Conservation (phyloP, 768 basidiomycete genomes). For the Xerocomellus chrysenteron region DNA sequence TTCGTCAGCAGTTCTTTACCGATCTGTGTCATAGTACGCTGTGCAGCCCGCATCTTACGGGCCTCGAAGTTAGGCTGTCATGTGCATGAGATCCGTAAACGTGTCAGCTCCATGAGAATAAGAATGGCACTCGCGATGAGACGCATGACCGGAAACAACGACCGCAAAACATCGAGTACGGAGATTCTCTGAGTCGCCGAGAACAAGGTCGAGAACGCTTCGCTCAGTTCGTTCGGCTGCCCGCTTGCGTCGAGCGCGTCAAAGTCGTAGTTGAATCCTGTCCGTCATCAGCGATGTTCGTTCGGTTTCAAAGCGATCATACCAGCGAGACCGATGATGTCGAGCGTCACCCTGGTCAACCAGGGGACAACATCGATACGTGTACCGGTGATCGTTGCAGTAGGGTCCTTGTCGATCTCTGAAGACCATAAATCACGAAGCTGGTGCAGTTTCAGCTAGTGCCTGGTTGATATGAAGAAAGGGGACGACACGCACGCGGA, state of each 20-base stretch:
- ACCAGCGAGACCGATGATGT: constrained; percentile 45
- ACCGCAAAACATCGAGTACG: constrained; percentile 34
- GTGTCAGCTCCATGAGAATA: background rate
- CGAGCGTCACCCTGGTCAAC: constrained; percentile 38
- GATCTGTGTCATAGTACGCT: constrained; percentile 47
- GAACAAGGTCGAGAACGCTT: constrained; percentile 36
- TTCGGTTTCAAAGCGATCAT: background rate
- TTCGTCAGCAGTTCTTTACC: constrained; percentile 47
- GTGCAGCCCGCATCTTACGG: constrained; percentile 29
- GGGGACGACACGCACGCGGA: background rate
- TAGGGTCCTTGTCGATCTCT: constrained; percentile 32
- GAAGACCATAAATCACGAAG: constrained; percentile 49
- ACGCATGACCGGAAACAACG: constrained; percentile 37
- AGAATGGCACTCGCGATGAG: constrained; percentile 34
- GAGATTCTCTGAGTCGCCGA: constrained; percentile 4
- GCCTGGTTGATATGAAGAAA: background rate
- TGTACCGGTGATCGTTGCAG: constrained; percentile 8
- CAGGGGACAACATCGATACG: constrained; percentile 35
- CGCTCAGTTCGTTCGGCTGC: constrained; percentile 31
- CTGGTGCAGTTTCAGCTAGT: constrained; percentile 7
- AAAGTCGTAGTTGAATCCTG: constrained; percentile 42
- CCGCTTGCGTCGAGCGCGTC: constrained; percentile 27
- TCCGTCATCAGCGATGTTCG: background rate
- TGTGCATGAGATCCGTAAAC: background rate
- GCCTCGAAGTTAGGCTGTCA: constrained; percentile 21